phyloP scores from a whole-genome alignment of 179 eudicot genomes.

The Nepenthes alata region DNA sequence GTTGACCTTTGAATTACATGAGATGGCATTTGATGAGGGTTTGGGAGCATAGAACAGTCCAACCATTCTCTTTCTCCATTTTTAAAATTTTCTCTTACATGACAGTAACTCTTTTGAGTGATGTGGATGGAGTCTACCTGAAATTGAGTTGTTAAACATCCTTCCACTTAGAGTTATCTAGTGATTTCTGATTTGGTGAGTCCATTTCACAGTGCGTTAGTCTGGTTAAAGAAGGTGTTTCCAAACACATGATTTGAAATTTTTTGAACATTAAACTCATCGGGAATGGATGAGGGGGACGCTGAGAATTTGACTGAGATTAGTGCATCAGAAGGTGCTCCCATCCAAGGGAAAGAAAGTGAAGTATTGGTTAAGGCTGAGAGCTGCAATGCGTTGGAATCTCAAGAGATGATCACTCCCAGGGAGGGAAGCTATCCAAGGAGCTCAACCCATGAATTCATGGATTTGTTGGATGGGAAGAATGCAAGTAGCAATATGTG shows the following conservation, averaged over 20 bases:
- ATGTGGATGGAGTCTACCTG: too few species aligned
- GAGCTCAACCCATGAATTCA: slow-evolving; percentile 30
- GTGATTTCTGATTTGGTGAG: not conserved
- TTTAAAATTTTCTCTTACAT: too few species aligned
- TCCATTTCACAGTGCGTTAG: not conserved
- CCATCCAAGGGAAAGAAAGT: not conserved
- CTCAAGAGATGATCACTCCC: slow-evolving; percentile 32
- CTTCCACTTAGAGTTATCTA: too few species aligned
- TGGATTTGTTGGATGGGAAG: slow-evolving; percentile 41
- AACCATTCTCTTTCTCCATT: too few species aligned
- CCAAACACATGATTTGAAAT: slow-evolving; percentile 2
- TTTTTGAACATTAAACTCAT: not conserved
- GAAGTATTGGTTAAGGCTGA: slow-evolving; percentile 22
- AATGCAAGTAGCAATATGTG: slow-evolving; percentile 20
- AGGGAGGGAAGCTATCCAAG: slow-evolving; percentile 28
- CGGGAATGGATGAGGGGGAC: slow-evolving; percentile 51
- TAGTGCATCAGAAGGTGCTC: not conserved
- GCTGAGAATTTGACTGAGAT: slow-evolving; percentile 34
- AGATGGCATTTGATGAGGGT: too few species aligned
- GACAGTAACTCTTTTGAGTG: too few species aligned
- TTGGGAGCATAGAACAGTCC: too few species aligned
- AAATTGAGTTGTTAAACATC: too few species aligned
- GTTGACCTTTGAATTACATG: too few species aligned
- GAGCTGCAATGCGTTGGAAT: slow-evolving; percentile 23
- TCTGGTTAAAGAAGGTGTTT: not conserved